Conservation (phyloP, 176 grass and related monocot species). For the Ananas comosus region DNA sequence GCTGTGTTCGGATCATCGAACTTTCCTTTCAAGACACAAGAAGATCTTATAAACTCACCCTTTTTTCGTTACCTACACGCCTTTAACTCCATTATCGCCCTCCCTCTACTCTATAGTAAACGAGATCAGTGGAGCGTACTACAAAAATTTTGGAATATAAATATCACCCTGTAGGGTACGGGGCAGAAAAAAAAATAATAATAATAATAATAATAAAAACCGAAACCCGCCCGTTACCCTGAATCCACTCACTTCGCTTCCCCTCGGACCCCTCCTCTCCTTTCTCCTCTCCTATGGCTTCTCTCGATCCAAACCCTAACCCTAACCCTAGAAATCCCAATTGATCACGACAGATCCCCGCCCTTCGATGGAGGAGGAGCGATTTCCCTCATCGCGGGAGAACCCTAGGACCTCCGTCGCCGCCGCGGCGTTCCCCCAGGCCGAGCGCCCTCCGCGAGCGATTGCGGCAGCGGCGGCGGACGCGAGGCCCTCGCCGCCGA, state of each 20-base stretch:
- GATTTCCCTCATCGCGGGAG: conserved; percentile 13
- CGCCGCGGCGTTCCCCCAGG: conserved; percentile 19
- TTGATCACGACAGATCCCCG: conserved; percentile 6
- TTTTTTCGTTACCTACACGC: too few species aligned
- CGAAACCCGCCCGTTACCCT: conserved; percentile 18
- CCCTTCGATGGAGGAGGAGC: conserved; percentile 4
- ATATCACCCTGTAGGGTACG: too few species aligned
- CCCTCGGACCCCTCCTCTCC: too few species aligned
- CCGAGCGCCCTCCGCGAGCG: not conserved
- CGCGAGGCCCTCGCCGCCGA: conserved; percentile 10
- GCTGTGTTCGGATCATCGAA: too few species aligned
- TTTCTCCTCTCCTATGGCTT: conserved; percentile 10
- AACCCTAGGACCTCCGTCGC: conserved; percentile 13
- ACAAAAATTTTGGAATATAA: too few species aligned
- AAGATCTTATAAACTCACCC: too few species aligned
- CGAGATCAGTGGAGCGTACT: too few species aligned
- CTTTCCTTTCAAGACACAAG: too few species aligned
- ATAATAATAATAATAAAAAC: conserved; percentile 16
- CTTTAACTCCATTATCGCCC: too few species aligned
- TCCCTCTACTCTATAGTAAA: too few species aligned
- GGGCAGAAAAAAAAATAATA: not conserved
- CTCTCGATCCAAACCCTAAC: conserved; percentile 28
- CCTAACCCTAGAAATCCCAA: conserved; percentile 30
- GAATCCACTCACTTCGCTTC: too few species aligned
- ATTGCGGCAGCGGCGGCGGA: not conserved